These are phyloP conservation scores for Silene coronaria DNA, from an alignment of 179 eudicot genomes.

Conservation along the genomic window DNA sequence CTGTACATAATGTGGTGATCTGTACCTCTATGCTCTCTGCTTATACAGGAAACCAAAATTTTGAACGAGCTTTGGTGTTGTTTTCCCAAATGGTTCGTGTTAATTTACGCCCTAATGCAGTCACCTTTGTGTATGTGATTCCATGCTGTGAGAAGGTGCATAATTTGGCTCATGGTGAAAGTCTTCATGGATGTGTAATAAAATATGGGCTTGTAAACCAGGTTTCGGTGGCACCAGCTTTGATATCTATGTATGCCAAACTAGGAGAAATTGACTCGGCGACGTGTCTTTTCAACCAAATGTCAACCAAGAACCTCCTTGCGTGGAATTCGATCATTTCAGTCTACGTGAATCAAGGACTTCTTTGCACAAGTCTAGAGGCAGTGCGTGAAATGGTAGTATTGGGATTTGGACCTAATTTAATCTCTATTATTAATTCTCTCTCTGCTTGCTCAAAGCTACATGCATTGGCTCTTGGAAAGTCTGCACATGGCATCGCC, in stretches of 20 bases:
- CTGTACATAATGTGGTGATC: conserved; percentile 30
- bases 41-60: conserved; percentile 35
- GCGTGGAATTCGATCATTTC: conserved; percentile 69
- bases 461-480: conserved; percentile 39
- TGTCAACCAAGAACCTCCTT: conserved; percentile 38
- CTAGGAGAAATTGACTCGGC: conserved; percentile 44
- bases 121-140: conserved; percentile 53
- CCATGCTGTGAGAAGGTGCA: conserved; percentile 43
- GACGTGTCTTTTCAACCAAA: conserved; percentile 32
- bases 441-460: conserved; percentile 55
- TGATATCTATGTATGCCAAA: conserved; percentile 62
- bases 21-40: conserved; percentile 62
- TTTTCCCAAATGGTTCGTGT: conserved; percentile 37
- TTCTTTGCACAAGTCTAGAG: conserved; percentile 29
- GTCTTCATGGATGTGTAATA: conserved; percentile 45
- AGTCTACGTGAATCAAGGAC: conserved; percentile 40
- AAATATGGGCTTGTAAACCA: conserved; percentile 44
- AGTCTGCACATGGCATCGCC: conserved; percentile 57
- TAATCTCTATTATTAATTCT: conserved; percentile 42
- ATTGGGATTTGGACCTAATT: conserved; percentile 42
- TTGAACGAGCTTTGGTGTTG: conserved; percentile 35
- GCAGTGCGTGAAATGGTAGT: conserved; percentile 46
- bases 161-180: conserved; percentile 34
- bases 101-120: conserved; percentile 34
- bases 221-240: conserved; percentile 41